Base-by-base conservation (phyloP, 23 red algal species). In the Cyanidiococcus yangmingshanensis region DNA sequence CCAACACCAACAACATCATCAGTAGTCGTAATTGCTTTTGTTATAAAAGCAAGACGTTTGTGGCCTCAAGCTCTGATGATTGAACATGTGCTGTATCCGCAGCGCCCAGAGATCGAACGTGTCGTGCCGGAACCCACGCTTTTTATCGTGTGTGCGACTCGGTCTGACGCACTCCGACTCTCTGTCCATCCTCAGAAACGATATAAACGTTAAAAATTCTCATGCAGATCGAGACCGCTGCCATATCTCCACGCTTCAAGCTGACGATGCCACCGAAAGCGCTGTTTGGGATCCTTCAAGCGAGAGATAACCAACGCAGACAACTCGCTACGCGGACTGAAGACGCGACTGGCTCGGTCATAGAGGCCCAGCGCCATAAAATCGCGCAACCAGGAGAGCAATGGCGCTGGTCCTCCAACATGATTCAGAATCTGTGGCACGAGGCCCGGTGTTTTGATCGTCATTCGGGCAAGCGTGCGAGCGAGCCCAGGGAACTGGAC, bases 401-500 rank as follows among this genome's bases (percentile, higher is more conserved):
- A 29, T 35, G 63, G 63, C 32, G 12, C n/a, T 2, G 32, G n/a
- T 25, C 63, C 63, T 27, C 63, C 63, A 25, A 71, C 27, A 71
- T 71, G 63, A 35, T 29, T 30, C 63, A 71, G 63, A 30, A 71
- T 71, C n/a, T 29, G 63, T 29, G 63, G 63, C 63, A 71, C 85
- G 3, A 95, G 58, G 39, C 50, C 75, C 21, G 79, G 84, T 41
- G 75, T 79, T 39, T 40, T 37, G 0, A 95, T 1, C 1, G 79
- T 63, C 84, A 88, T 88, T n/a, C 41, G 58, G 2, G 41, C 39
- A 21, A 96, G 50, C 25, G 92, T 85, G 33, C 80, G 86, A 76
- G 79, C 76, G 45, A 96, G 75, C 2, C 57, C 87, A 24, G 74
- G 74, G 35, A 81, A 84, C 31, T 81, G 84, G 35, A 96, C 84